Base-by-base conservation (phyloP, 2,329 filamentous ascomycete species). In the Pseudogymnoascus destructans region DNA sequence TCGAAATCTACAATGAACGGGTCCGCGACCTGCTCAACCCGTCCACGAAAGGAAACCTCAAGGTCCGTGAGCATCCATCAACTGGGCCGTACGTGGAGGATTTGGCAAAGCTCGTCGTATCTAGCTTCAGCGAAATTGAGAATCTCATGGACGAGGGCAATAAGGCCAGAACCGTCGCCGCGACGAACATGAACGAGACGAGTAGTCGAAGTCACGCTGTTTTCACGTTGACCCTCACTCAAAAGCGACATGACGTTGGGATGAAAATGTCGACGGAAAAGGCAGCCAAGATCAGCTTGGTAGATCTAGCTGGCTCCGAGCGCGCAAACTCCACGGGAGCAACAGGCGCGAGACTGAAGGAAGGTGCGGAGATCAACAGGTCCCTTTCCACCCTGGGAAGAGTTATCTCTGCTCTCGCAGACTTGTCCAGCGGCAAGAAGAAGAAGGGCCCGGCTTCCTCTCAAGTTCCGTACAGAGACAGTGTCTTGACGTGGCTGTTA, bases 151-250 rank as follows among this genome's bases (percentile, higher is more conserved):
- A 98, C 69, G 92, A 97, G 73, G 93, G 93, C 67, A 98, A 98
- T 77, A 98, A 98, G 74, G 93, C 93, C 32, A 81, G 93, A 77
- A 98, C 93, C 0, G 93, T 98, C 36, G 93, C 93, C 2, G 93
- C 93, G 6, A 98, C 93, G 36, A 98, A 97, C 79, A 98, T 98
- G 93, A 98, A 98, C 77, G 93, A 97, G 73, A 98, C 95, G 0
- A 96, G 90, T 61, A 95, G 90, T 80, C 86, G 93, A 77, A 97
- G 92, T 70, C 93, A 98, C 72, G 93, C 93, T 38, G 95, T 98
- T 57, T 98, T 98, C 70, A 98, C 95, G 17, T 77, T 98, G 58
- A 97, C 92, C 68, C 77, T 98, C 52, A 95, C 90, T 0, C 93
- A 98, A 71, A 97, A 96, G 72, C 84, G 88, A 61, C 86, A 87